Percentiles rank a stretch among this genome's conserved stretches.
phyloP scores from a whole-genome alignment of 208 protist genomes.

The Trypanosoma platydactyli region DNA sequence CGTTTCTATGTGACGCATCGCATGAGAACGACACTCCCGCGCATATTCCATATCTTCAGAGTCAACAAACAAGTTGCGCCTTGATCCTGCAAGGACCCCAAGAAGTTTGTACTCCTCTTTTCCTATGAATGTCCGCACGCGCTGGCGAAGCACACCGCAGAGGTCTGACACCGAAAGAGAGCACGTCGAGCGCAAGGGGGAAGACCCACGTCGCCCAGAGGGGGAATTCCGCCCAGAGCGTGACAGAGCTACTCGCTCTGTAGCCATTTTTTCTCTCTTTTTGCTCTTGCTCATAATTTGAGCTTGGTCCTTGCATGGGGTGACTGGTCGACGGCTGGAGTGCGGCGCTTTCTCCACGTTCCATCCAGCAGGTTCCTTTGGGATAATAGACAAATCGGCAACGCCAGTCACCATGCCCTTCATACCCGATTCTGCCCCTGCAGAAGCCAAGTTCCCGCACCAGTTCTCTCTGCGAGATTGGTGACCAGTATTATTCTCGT shows the following conservation, averaged over 20 bases:
- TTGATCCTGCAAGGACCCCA: conserved; percentile 29
- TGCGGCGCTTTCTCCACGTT: no score
- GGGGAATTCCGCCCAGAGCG: neutral
- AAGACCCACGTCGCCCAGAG: no score
- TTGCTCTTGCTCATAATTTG: no score
- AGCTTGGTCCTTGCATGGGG: no score
- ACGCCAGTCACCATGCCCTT: no score
- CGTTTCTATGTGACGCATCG: conserved; percentile 49
- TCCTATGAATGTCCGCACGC: conserved; percentile 68
- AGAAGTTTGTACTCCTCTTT: conserved; percentile 56
- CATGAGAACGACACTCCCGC: conserved; percentile 44
- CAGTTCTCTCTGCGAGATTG: neutral
- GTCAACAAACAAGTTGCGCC: conserved; percentile 52
- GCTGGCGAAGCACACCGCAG: conserved; percentile 59
- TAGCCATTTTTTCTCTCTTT: neutral
- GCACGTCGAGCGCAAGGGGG: neutral
- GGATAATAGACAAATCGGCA: no score
- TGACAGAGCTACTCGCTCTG: no score
- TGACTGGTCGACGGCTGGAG: no score
- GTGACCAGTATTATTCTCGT: neutral
- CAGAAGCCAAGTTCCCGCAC: neutral
- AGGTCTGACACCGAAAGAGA: conserved; percentile 19
- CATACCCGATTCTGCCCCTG: no score
- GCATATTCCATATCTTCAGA: conserved; percentile 42
- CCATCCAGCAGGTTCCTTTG: no score